Base-by-base conservation (phyloP, 331 rosid species). In the Malus hybrid region DNA sequence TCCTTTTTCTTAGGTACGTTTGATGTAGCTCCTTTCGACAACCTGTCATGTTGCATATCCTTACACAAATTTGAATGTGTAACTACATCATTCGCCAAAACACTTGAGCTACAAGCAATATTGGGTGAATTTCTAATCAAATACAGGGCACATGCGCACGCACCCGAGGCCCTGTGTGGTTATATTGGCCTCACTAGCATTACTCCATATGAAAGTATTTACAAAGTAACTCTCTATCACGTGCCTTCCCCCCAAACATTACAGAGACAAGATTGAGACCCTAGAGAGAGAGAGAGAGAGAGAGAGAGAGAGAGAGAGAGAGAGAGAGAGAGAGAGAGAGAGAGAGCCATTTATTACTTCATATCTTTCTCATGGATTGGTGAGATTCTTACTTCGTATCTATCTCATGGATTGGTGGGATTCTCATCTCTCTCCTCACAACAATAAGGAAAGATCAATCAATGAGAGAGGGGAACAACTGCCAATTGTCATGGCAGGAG, bases 201-300 rank as follows among this genome's bases (percentile, higher is more conserved):
- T 34, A 34, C 39, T 7, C 3, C 58, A 71, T 63, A 77, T 79
- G 88, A 65, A 34, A 58, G 81, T 71, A 66, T 78, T 62, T 48
- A 74, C 78, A 75, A 70, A 63, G 79, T 79, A 60, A 61, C 79
- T 57, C 83, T 83, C 62, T 19, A 7, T 85, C 90, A 92, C 88
- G 86, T 79, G 91, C 82, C 74, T 36, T 79, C 50, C 70, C 68
- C 68, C 71, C 68, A 26, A 73, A 13, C 20, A 46, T 73, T 79
- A 77, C 89, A 83, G 46, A 61, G 78, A 20, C 73, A n/a, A 62
- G 89, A 91, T 80, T 24, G 24, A 24, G 1, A 24, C 24, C 24
- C 24, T 24, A 24, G 56, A 71, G 82, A 55, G 65, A 61, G 78
- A 63, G 19, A 13, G 53, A 46, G 13, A 2, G 2, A 13, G 13